These are phyloP conservation scores for Rhodamnia rubescens DNA, from an alignment of 345 rosid genomes.

Conservation along the genomic window DNA sequence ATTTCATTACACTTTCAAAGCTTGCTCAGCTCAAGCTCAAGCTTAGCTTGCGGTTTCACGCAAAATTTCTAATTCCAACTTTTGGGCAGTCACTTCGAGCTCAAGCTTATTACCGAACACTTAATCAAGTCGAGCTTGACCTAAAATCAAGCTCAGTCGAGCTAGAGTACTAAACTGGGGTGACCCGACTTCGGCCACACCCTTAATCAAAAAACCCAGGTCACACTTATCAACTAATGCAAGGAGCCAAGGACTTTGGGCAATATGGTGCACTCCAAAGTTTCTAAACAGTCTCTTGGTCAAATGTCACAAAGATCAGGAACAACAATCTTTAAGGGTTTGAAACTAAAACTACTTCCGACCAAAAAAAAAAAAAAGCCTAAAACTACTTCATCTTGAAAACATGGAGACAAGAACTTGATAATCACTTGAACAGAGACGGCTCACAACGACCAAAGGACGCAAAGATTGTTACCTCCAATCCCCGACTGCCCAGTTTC, in stretches of 20 bases:
- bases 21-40: not conserved
- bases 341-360: too few relatives aligned
- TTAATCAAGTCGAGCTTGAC: not conserved
- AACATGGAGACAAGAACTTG: not conserved
- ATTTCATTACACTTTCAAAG: not conserved
- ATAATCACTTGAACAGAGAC: not conserved
- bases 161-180: too few relatives aligned
- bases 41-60: not conserved
- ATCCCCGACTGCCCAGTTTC: constrained; percentile 31
- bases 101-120: not conserved
- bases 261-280: not conserved
- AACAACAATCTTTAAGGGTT: not conserved
- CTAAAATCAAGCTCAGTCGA: not conserved
- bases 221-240: not conserved
- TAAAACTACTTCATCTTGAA: not conserved
- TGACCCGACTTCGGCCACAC: not conserved
- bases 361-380: too few relatives aligned
- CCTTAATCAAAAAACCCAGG: not conserved
- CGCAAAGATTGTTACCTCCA: constrained; percentile 15
- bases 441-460: not conserved
- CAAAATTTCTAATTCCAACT: not conserved
- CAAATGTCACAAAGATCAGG: not conserved
- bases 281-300: not conserved
- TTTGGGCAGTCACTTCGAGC: not conserved
- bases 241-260: not conserved